These are phyloP conservation scores for Linnemannia schmuckeri DNA, from an alignment of 192 early-diverging fungal species.

Conservation along the genomic window DNA sequence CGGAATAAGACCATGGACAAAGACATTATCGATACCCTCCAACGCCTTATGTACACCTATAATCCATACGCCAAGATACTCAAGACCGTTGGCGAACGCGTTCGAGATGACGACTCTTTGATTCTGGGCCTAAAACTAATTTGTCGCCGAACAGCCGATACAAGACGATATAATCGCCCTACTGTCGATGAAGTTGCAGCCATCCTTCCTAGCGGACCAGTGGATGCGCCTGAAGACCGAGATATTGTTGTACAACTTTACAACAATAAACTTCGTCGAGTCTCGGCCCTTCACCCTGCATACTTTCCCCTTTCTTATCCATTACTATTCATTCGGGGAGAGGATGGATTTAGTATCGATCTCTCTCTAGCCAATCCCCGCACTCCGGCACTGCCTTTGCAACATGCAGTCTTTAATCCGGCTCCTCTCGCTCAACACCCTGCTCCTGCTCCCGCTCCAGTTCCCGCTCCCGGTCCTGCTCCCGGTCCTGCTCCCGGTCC, in stretches of 20 bases:
- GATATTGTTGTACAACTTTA: background rate
- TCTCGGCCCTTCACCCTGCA: conserved; percentile 6
- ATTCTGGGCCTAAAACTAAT: background rate
- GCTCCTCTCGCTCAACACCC: too few relatives aligned
- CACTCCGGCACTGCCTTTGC: background rate
- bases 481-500: too few relatives aligned
- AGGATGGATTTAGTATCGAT: background rate
- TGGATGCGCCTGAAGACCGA: background rate
- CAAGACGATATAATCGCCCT: background rate
- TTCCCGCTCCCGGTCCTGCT: too few relatives aligned
- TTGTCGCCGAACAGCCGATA: background rate
- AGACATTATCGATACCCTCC: background rate
- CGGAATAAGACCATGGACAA: background rate
- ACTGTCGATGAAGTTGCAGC: conserved; percentile 2
- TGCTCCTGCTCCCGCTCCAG: too few relatives aligned
- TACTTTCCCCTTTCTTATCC: conserved; percentile 7
- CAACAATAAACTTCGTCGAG: background rate
- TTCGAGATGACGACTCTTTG: background rate
- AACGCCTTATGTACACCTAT: background rate
- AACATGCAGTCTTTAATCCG: background rate
- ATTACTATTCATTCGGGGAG: conserved; percentile 7
- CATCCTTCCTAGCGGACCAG: background rate
- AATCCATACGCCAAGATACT: conserved; percentile 5
- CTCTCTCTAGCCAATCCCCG: background rate
- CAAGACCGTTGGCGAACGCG: background rate